These are phyloP conservation scores for Teunomyces pallodes DNA, from an alignment of 805 yeast species.

Conservation along the genomic window DNA sequence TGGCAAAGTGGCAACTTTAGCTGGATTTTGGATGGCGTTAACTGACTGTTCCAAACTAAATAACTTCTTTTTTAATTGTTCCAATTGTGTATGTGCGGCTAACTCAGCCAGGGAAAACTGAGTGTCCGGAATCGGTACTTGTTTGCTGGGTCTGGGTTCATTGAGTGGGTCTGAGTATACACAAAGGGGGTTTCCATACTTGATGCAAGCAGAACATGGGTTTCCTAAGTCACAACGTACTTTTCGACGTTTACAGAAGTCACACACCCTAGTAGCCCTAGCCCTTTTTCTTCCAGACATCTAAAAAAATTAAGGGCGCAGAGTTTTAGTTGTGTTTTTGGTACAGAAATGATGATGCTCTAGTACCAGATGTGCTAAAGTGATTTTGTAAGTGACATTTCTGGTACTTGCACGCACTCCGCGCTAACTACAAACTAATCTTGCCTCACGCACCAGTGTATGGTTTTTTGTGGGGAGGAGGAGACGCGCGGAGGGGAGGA, in stretches of 20 bases:
- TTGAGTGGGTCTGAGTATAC: conserved; percentile 12
- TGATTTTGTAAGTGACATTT: too few species aligned
- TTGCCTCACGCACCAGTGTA: too few species aligned
- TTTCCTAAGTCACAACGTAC: conserved; percentile 49
- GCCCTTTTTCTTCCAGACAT: conserved; percentile 16
- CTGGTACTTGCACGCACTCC: too few species aligned
- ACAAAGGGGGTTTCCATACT: conserved; percentile 23
- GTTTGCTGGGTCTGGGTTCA: background rate
- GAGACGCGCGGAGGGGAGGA: too few species aligned
- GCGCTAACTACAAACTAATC: too few species aligned
- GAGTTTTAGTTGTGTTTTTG: background rate
- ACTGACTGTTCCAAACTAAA: conserved; percentile 17
- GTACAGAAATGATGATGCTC: background rate
- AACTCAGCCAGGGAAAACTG: background rate
- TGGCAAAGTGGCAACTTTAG: background rate
- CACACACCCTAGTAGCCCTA: conserved; percentile 48
- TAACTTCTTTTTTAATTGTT: conserved; percentile 17
- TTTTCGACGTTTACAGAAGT: conserved; percentile 47
- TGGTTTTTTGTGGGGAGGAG: too few species aligned
- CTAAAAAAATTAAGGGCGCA: background rate
- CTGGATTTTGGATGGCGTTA: conserved; percentile 1
- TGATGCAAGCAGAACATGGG: conserved; percentile 43
- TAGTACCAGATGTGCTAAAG: too few species aligned
- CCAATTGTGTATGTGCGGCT: conserved; percentile 12
- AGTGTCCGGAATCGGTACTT: background rate